Evolutionary conservation across 148 eudicot species (phyloP).

Genomic region (Vaccinium myrtillus): DNA sequence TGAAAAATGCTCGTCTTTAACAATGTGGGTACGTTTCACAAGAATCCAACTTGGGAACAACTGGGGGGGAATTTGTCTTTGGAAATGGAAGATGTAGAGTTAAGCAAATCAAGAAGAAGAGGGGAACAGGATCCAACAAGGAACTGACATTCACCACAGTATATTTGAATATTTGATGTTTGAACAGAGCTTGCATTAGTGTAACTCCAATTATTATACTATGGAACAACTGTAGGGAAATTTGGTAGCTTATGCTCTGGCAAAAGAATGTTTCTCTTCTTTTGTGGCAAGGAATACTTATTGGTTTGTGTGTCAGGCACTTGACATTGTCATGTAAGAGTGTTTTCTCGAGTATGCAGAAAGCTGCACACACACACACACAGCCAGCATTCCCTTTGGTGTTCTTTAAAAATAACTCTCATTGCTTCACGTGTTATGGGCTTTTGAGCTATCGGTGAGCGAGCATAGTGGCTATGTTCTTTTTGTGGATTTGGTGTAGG

Average conservation of each 20-base stretch:
- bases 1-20: conserved; percentile 5
- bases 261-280: conserved; percentile 20
- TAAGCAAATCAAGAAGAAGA: not conserved
- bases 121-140: conserved; percentile 13
- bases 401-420: conserved; percentile 7
- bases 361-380: conserved; percentile 8
- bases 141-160: conserved; percentile 2
- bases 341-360: conserved; percentile 25
- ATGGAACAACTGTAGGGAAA: not conserved
- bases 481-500: not conserved
- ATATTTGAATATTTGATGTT: conserved; percentile 12
- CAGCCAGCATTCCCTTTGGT: conserved; percentile 4
- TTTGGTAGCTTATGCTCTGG: conserved; percentile 2
- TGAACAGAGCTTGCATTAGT: conserved; percentile 2
- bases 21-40: not conserved
- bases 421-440: conserved; percentile 15
- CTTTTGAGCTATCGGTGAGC: not conserved
- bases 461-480: not conserved
- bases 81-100: not conserved
- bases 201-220: not conserved
- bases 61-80: not conserved
- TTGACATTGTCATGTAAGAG: conserved; percentile 17
- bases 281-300: conserved; percentile 11
- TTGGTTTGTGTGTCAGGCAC: conserved; percentile 18
- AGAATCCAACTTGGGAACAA: not conserved